A percentile compares a stretch with the other conserved stretches of the same genome.
These are phyloP conservation scores for Candida silvicultrix DNA, from an alignment of 805 yeast genomes.

Conservation along the genomic window DNA sequence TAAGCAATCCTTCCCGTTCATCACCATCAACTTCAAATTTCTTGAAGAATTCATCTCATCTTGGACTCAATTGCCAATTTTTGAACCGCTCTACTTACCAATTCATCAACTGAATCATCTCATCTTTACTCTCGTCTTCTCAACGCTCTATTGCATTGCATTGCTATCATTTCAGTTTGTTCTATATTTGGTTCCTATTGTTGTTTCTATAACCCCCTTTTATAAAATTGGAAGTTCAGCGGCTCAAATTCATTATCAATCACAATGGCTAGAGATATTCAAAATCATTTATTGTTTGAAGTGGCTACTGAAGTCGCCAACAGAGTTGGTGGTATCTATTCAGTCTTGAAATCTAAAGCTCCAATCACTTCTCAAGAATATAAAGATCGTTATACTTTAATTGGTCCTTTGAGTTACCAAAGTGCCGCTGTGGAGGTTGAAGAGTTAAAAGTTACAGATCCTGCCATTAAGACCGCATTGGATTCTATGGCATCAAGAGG, in stretches of 20 bases:
- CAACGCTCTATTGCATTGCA: no score
- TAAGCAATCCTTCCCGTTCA: no score
- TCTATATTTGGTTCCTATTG: no score
- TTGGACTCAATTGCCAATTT: no score
- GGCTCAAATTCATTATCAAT: neutral
- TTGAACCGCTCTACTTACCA: no score
- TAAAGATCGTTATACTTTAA: constrained; percentile 73
- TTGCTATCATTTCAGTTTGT: no score
- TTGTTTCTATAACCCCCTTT: neutral
- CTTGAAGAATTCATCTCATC: no score
- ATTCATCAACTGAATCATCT: no score
- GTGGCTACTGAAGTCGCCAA: constrained; percentile 97
- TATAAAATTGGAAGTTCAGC: neutral
- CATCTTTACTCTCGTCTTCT: no score
- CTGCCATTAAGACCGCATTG: constrained; percentile 52
- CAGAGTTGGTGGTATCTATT: constrained; percentile 95
- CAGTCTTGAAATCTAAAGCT: constrained; percentile 93
- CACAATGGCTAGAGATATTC: constrained; percentile 69
- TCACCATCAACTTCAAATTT: no score
- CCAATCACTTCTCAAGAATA: constrained; percentile 95
- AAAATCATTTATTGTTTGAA: constrained; percentile 84
- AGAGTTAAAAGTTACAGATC: constrained; percentile 53
- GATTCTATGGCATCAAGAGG: constrained; percentile 82
- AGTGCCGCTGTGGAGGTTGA: constrained; percentile 81
- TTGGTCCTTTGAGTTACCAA: constrained; percentile 79